A percentile compares a stretch with the other conserved stretches of the same genome.
phyloP scores from a whole-genome alignment of 371 early-diverging fungal genomes.

The Massospora cicadina region DNA sequence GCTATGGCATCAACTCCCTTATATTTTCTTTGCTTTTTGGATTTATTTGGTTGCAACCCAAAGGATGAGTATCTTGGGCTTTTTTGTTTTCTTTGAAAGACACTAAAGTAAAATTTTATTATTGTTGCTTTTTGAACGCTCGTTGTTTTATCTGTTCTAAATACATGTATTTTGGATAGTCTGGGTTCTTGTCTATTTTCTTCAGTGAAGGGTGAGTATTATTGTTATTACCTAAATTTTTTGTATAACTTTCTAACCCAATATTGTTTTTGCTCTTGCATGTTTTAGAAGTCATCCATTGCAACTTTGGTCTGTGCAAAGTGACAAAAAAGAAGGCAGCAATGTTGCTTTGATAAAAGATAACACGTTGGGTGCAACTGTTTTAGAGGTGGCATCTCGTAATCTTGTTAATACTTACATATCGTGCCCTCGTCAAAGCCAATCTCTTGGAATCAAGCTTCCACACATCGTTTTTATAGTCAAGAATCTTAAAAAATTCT shows the following conservation, averaged over 20 bases:
- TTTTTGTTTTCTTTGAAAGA: too few species aligned
- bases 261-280: too few species aligned
- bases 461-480: slow-evolving; percentile 72
- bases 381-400: slow-evolving; percentile 59
- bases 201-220: slow-evolving; percentile 69
- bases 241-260: slow-evolving; percentile 1
- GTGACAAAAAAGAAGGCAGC: slow-evolving; percentile 20
- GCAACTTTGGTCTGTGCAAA: slow-evolving; percentile 44
- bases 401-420: slow-evolving; percentile 73
- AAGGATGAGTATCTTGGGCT: too few species aligned
- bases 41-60: too few species aligned
- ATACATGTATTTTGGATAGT: too few species aligned
- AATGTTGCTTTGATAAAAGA: slow-evolving; percentile 62
- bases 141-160: too few species aligned
- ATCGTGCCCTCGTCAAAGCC: slow-evolving; percentile 55
- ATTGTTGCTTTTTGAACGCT: too few species aligned
- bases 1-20: too few species aligned
- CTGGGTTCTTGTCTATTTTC: slow-evolving; percentile 74
- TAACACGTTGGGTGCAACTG: slow-evolving; percentile 61
- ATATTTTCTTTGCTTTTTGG: too few species aligned
- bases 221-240: slow-evolving; percentile 10
- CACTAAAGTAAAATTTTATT: too few species aligned
- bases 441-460: slow-evolving; percentile 81
- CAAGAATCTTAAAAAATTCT: slow-evolving; percentile 72
- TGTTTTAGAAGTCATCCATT: slow-evolving; percentile 57